A percentile compares a stretch with the other conserved stretches of the same genome.
Conservation (phyloP, 2,329 filamentous ascomycete species). For the Nigrospora osmanthi region DNA sequence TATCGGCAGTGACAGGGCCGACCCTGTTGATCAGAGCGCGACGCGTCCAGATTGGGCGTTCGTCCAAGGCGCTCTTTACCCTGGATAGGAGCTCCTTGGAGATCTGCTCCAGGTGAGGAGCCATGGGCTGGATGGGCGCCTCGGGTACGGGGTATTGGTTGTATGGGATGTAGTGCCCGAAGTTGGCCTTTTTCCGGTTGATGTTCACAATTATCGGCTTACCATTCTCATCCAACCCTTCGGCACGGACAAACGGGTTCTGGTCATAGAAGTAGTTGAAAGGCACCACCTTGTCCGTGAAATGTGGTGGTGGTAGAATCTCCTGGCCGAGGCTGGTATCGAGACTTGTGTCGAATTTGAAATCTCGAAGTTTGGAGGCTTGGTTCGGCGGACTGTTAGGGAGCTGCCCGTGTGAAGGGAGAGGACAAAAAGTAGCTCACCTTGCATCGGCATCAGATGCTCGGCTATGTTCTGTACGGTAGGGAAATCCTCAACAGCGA, state of each 20-base stretch:
- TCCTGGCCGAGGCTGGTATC: constrained; percentile 55
- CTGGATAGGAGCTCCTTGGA: constrained; percentile 57
- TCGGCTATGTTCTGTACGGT: constrained; percentile 67
- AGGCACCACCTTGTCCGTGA: constrained; percentile 65
- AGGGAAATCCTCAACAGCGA: constrained; percentile 57
- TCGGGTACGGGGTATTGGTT: constrained; percentile 53
- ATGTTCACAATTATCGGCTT: constrained; percentile 46
- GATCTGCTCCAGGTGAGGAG: constrained; percentile 46
- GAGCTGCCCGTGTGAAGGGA: neutral
- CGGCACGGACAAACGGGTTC: constrained; percentile 67
- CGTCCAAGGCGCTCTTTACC: constrained; percentile 58
- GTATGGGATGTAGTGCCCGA: constrained; percentile 51
- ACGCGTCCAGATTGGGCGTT: constrained; percentile 80
- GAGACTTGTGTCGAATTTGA: constrained; percentile 57
- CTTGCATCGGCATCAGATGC: constrained; percentile 62
- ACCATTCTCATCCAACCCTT: constrained; percentile 45
- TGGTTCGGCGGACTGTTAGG: constrained; percentile 3
- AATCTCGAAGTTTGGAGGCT: constrained; percentile 49
- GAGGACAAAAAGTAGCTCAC: constrained; percentile 31
- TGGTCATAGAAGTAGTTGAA: constrained; percentile 80
- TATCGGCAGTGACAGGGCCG: constrained; percentile 39
- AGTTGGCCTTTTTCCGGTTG: constrained; percentile 43
- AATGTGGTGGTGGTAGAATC: constrained; percentile 72
- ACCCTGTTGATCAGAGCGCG: constrained; percentile 73
- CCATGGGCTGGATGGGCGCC: constrained; percentile 53